Evolutionary conservation across 208 protist species (phyloP), one percentile per base, ranked within the genome.

Genomic region (Trypanosoma conorhini): DNA sequence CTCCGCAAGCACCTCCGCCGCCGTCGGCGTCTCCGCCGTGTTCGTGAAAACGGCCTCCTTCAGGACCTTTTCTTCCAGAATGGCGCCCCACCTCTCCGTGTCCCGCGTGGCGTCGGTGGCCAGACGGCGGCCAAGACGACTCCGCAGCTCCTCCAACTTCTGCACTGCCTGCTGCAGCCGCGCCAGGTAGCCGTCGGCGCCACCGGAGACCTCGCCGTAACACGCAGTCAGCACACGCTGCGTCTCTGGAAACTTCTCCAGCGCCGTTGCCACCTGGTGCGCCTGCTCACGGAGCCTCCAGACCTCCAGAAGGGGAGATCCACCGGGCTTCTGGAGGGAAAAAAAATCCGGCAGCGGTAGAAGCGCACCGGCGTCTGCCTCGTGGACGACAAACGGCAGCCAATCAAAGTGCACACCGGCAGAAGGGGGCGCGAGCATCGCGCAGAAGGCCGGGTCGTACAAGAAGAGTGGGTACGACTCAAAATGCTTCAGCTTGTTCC

Each of bases 171-270:
- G 70, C 67, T 79, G 70, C 72, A 92, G 65, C 21, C 33, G 72
- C 30, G 59, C 70, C 3, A 79, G 44, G 61, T 82, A 81, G 17
- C 84, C 86, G 15, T 86, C 87, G 8, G 81, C 75, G 52, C 81
- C 83, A 33, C 84, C 88, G 17, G 72, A 72, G 2, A 89, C 67
- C 70, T 88, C 91, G 19, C 91, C 91, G 59, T 82, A 93, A 42
- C 61, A 57, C 58, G 54, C 61, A 35, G 76, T 67, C 22, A 92
- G 60, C 8, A 96, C 80, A n/a, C 78, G 80, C 77, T 91, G 81
- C 15, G 81, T 61, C 42, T 75, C 77, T 1, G 83, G 81, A 42
- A 80, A 69, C 55, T 70, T 64, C 35, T 74, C 65, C 59, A 93
- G 75, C 12, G 80, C 79, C 1, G 65, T 68, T 26, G 57, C 54